Evolutionary conservation across 129 eudicot genomes (phyloP).

Genomic region (Pseudognaphalium luteoalbum): DNA sequence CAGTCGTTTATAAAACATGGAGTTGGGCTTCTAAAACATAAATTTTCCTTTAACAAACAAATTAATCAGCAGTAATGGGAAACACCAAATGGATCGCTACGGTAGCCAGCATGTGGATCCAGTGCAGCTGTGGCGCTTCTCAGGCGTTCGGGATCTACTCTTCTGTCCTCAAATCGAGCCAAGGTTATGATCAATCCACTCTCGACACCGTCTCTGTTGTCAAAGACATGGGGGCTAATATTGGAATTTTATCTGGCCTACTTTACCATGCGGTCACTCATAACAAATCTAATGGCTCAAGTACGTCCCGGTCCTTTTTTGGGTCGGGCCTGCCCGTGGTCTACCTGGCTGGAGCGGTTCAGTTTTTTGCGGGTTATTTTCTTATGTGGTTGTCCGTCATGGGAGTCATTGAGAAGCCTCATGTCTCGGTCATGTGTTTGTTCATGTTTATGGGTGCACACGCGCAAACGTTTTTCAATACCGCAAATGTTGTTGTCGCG

Average conservation of each 20-base stretch:
- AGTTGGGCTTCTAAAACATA: too few relatives aligned
- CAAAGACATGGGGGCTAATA: slow-evolving; percentile 93
- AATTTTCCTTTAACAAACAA: background rate
- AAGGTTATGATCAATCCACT: slow-evolving; percentile 75
- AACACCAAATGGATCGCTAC: slow-evolving; percentile 66
- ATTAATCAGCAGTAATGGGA: slow-evolving; percentile 25
- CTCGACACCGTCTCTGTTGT: slow-evolving; percentile 89
- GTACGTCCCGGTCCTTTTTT: background rate
- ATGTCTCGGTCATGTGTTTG: slow-evolving; percentile 58
- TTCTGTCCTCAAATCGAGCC: slow-evolving; percentile 68
- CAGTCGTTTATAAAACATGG: too few relatives aligned
- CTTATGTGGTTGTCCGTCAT: slow-evolving; percentile 69
- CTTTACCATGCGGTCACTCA: slow-evolving; percentile 53
- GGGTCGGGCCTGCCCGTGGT: slow-evolving; percentile 63
- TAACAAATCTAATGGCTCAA: slow-evolving; percentile 10
- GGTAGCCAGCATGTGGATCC: slow-evolving; percentile 92
- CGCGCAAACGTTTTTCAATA: slow-evolving; percentile 87
- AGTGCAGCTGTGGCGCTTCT: slow-evolving; percentile 76
- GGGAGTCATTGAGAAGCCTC: slow-evolving; percentile 51
- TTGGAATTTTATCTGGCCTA: slow-evolving; percentile 77
- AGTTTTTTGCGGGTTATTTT: slow-evolving; percentile 72
- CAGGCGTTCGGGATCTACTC: slow-evolving; percentile 93
- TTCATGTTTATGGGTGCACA: slow-evolving; percentile 84
- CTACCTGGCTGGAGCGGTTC: slow-evolving; percentile 64
- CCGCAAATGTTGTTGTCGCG: slow-evolving; percentile 71